Base-by-base conservation (phyloP, 768 basidiomycete species). In the Kwoniella sp. region DNA sequence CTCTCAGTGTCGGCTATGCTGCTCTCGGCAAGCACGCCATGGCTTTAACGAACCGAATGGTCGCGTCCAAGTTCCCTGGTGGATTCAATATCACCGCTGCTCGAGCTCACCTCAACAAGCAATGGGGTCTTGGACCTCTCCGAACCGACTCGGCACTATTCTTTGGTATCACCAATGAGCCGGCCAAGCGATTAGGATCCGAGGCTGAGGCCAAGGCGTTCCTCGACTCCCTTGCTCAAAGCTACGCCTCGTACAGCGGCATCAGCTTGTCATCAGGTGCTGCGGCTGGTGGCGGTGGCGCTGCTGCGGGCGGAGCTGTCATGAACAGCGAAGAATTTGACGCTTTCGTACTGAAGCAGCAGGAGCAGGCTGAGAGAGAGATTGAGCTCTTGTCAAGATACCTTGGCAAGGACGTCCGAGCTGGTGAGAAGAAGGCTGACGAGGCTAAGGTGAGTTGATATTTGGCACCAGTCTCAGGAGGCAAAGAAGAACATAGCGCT, bases 311-410 rank as follows among this genome's bases (percentile, higher is more conserved):
- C 29, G 93, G 92, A 17, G 88, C 90, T 0, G 88, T 89, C 38
- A 95, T 98, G 84, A 95, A 97, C 84, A 94, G 93, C 78, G 96
- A 98, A 81, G 93, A 95, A 77, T 97, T 99, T 86, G 82, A 93
- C 79, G 93, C 93, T 82, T 97, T 98, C 87, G 91, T 93, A 74
- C 86, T 87, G 1, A 91, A 96, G 61, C 95, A 98, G 80, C 86
- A 96, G 79, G 87, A 89, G 58, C 94, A 98, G 69, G 93, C 91
- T 23, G 85, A 87, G 52, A 92, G 94, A 74, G 93, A 99, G 72
- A 87, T 99, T 63, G 95, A 98, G 77, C 86, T 98, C 15, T 91
- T 95, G 79, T 95, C 95, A 88, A 92, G 96, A 66, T 95, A 98
- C 81, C 88, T 99, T 70, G 89, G 89, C 60, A 90, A 90, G 47